A percentile compares a stretch with the other conserved stretches of the same genome.
Conservation (phyloP, 2,329 filamentous ascomycete species). For the Trichophyton simii region DNA sequence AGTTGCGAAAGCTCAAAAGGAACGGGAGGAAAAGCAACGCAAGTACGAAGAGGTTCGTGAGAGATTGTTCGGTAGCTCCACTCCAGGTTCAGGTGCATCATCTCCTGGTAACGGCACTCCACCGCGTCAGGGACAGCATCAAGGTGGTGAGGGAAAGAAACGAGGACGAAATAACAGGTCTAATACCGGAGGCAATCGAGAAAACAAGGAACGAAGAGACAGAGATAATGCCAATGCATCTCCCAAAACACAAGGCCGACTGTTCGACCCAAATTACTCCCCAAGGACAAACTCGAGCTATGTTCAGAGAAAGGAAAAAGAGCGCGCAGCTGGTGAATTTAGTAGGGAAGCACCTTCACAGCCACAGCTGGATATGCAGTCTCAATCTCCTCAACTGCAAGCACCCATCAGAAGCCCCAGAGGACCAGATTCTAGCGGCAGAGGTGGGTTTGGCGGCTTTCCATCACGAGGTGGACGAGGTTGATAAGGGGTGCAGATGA, state of each 20-base stretch:
- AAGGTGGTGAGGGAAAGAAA: slow-evolving; percentile 28
- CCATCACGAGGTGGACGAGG: slow-evolving; percentile 42
- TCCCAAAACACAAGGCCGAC: slow-evolving; percentile 36
- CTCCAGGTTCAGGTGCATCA: slow-evolving; percentile 35
- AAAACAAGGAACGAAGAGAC: slow-evolving; percentile 31
- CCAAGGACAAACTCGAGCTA: slow-evolving; percentile 47
- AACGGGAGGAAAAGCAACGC: slow-evolving; percentile 78
- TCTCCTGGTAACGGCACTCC: slow-evolving; percentile 52
- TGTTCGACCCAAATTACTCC: slow-evolving; percentile 66
- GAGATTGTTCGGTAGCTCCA: slow-evolving; percentile 62
- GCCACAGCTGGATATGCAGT: slow-evolving; percentile 5
- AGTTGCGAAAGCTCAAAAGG: slow-evolving; percentile 60
- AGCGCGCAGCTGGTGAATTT: not conserved
- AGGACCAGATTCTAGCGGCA: slow-evolving; percentile 64
- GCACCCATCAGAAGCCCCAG: slow-evolving; percentile 60
- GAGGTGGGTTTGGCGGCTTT: slow-evolving; percentile 63
- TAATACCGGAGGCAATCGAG: slow-evolving; percentile 17
- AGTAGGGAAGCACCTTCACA: not conserved
- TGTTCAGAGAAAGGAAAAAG: slow-evolving; percentile 33
- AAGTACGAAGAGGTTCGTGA: slow-evolving; percentile 82
- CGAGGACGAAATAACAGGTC: slow-evolving; percentile 30
- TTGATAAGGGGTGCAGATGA: not conserved
- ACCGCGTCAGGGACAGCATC: slow-evolving; percentile 32
- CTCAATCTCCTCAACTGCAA: slow-evolving; percentile 28
- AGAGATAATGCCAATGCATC: slow-evolving; percentile 28